Base-by-base conservation (phyloP, 176 grass and related monocot genomes). In the Leersia perrieri region DNA sequence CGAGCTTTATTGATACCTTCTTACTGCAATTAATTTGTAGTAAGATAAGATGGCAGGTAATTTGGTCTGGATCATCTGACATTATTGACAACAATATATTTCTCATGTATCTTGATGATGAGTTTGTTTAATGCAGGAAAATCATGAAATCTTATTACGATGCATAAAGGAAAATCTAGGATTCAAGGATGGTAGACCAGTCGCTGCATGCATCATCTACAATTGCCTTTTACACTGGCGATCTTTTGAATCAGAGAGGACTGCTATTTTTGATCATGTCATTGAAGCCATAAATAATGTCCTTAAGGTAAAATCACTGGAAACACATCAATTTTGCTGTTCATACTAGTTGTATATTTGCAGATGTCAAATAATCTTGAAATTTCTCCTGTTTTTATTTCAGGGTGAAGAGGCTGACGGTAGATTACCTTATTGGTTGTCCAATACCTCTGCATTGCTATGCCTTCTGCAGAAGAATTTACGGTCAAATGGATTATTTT, bases 391-490 rank as follows among this genome's bases (percentile, higher is more conserved):
- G 8, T 57, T 53, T 28, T 85, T 72, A 31, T 42, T 83, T 83
- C 86, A 99, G 92, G 90, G 84, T 34, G 65, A 86, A 33, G 88
- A 91, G 53, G 86, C 87, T 77, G 84, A 93, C 29, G 85, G 77
- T 76, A 76, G 36, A 81, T 88, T 99, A 33, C 90, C 96, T 64
- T 99, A 99, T 86, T 99, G 96, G 96, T 66, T 99, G 47, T 95
- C 92, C 58, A 99, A 99, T 87, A 90, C 88, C 23, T 95, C 92
- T 82, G 88, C 90, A 55, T 83, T 99, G 75, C 66, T 95, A 64
- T 99, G 96, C 82, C 90, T 99, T 88, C 73, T 99, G 74, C 96
- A 99, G 75, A 99, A 73, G 84, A 99, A 99, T 73, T 84, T 99
- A 41, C 92, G 92, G 20, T 90, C 92, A 72, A 91, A 95, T 71